These are phyloP conservation scores for Leersia perrieri DNA, from an alignment of 176 grass and related monocot genomes.

Conservation along the genomic window DNA sequence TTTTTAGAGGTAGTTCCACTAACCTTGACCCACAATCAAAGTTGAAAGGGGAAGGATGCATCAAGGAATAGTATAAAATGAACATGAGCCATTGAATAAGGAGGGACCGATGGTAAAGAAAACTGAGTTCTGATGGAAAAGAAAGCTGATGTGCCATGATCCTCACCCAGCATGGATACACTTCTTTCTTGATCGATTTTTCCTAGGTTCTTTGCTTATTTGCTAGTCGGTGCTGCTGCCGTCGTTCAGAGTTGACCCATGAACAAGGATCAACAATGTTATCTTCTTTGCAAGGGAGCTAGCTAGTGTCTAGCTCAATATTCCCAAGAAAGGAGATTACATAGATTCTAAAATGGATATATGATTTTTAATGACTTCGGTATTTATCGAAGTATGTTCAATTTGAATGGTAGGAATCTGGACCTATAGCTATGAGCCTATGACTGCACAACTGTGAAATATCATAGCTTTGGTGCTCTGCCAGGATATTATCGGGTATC, in stretches of 20 bases:
- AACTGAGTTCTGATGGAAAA: neutral
- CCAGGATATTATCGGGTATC: neutral
- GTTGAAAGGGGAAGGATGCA: neutral
- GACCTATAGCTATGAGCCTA: neutral
- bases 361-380: neutral
- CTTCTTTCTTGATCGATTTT: neutral
- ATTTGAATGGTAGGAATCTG: neutral
- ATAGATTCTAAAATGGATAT: neutral
- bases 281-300: neutral
- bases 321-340: neutral
- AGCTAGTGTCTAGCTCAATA: neutral
- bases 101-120: neutral
- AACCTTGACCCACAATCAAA: neutral
- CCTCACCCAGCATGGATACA: neutral
- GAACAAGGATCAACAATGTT: neutral
- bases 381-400: neutral
- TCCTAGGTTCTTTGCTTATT: neutral
- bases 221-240: neutral
- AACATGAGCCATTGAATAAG: conserved; percentile 20
- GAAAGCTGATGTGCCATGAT: neutral
- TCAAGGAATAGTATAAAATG: neutral
- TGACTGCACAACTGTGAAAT: neutral
- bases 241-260: neutral
- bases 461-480: neutral
- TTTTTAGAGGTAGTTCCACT: conserved; percentile 23